A percentile compares a stretch with the other conserved stretches of the same genome.
Evolutionary conservation across 2,329 filamentous ascomycete genomes (phyloP).

Genomic region (Thermochaetoides dissita): DNA sequence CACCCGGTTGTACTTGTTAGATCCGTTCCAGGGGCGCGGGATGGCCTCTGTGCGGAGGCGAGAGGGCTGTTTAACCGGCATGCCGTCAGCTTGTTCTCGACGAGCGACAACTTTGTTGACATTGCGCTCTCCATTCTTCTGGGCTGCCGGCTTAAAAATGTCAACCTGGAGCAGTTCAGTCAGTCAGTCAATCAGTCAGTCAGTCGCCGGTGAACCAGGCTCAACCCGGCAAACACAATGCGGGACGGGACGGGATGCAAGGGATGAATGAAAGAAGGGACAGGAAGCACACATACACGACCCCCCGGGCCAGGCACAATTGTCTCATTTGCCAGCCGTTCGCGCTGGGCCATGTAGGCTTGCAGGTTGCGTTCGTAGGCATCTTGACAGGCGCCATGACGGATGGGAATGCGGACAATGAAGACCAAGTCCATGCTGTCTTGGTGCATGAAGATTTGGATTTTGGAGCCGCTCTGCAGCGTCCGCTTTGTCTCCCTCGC

Average conservation of each 20-base stretch:
- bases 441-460: constrained; percentile 50
- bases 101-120: constrained; percentile 5
- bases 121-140: neutral
- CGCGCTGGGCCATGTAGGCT: constrained; percentile 42
- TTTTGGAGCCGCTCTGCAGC: constrained; percentile 57
- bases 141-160: constrained; percentile 11
- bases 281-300: constrained; percentile 23
- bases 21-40: constrained; percentile 66
- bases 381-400: constrained; percentile 50
- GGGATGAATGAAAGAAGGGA: too few species aligned
- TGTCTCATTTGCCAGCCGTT: constrained; percentile 26
- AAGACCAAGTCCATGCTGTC: constrained; percentile 54
- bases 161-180: constrained; percentile 10
- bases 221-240: neutral
- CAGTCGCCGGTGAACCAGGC: neutral
- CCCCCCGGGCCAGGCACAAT: constrained; percentile 34
- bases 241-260: too few species aligned
- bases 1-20: constrained; percentile 69
- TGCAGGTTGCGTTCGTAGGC: constrained; percentile 56
- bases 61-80: constrained; percentile 19
- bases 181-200: neutral
- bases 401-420: constrained; percentile 68
- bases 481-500: constrained; percentile 39
- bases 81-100: constrained; percentile 2
- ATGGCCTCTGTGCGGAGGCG: constrained; percentile 21